Evolutionary conservation across 768 basidiomycete genomes (phyloP).

Genomic region (Boletus subparvulus): DNA sequence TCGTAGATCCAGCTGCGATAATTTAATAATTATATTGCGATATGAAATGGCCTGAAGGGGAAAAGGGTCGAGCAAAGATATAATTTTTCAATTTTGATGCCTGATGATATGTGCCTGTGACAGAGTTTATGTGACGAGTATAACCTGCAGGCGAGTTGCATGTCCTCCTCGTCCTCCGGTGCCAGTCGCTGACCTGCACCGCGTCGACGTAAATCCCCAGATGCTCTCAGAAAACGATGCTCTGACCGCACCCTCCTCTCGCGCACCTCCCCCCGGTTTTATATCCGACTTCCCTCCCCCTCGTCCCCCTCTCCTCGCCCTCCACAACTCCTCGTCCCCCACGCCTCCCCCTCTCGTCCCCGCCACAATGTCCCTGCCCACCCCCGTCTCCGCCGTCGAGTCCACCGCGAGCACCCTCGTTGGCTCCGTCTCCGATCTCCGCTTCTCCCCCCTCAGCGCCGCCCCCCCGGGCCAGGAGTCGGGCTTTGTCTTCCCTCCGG

Average conservation of each 20-base stretch:
- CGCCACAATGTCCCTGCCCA: constrained; percentile 5
- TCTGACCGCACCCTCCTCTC: neutral
- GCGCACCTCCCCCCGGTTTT: neutral
- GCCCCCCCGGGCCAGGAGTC: constrained; percentile 16
- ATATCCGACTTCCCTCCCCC: constrained; percentile 40
- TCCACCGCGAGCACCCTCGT: constrained; percentile 20
- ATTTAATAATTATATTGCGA: constrained; percentile 19
- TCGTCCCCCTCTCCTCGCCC: constrained; percentile 21
- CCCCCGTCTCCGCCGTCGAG: constrained; percentile 17
- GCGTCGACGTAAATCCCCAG: too few species aligned
- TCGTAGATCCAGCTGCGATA: neutral
- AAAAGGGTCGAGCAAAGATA: constrained; percentile 17
- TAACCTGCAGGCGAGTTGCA: constrained; percentile 18
- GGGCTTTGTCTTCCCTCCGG: constrained; percentile 26
- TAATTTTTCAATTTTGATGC: constrained; percentile 30
- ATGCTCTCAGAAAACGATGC: neutral
- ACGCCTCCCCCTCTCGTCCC: neutral
- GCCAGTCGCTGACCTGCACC: neutral
- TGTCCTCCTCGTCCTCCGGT: constrained; percentile 16
- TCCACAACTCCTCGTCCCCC: constrained; percentile 2
- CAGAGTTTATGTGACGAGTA: constrained; percentile 30
- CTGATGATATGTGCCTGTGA: constrained; percentile 34
- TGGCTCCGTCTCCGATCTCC: constrained; percentile 24
- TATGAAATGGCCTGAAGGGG: constrained; percentile 15
- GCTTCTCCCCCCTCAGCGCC: constrained; percentile 22